Percentiles rank a stretch among this genome's conserved stretches.
phyloP scores from a whole-genome alignment of 139 green algal genomes.

The Pedinophyceae sp. region DNA sequence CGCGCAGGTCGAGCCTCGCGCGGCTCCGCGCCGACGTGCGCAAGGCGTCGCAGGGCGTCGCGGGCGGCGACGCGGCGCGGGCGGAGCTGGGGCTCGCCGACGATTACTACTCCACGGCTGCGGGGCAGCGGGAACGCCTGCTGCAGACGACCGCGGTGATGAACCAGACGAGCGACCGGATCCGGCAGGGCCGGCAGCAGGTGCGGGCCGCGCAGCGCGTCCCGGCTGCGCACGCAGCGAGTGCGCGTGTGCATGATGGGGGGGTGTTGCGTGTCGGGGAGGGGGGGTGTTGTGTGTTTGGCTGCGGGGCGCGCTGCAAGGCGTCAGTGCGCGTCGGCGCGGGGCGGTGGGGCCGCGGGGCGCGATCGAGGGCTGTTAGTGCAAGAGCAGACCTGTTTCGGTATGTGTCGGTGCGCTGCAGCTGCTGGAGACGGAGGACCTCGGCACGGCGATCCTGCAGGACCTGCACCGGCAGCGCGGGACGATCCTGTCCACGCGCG shows the following conservation, averaged over 20 bases:
- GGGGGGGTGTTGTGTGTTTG: too few relatives aligned
- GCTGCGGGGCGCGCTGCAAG: too few relatives aligned
- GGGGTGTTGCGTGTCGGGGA: too few relatives aligned
- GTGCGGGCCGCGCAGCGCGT: too few relatives aligned
- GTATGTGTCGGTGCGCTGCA: too few relatives aligned
- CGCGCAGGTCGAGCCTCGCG: neutral
- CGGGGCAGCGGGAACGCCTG: slow-evolving; percentile 64
- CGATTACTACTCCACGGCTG: slow-evolving; percentile 53
- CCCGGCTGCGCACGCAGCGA: neutral
- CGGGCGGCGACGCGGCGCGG: slow-evolving; percentile 27
- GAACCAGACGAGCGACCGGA: slow-evolving; percentile 49
- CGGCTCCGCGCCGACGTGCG: slow-evolving; percentile 1
- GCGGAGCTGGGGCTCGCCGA: slow-evolving; percentile 62
- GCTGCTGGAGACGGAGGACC: slow-evolving; percentile 78
- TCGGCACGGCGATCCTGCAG: slow-evolving; percentile 75
- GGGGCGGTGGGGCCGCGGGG: too few relatives aligned
- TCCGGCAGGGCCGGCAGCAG: slow-evolving; percentile 58
- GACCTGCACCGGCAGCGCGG: slow-evolving; percentile 84
- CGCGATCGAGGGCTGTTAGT: too few relatives aligned
- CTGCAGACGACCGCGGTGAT: slow-evolving; percentile 54
- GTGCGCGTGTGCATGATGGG: too few relatives aligned
- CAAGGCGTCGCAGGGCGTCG: neutral
- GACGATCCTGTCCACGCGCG: slow-evolving; percentile 68
- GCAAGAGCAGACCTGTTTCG: too few relatives aligned
- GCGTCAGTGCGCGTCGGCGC: too few relatives aligned